Base-by-base conservation (phyloP, 176 grass and related monocot genomes). In the Oryza nivara region DNA sequence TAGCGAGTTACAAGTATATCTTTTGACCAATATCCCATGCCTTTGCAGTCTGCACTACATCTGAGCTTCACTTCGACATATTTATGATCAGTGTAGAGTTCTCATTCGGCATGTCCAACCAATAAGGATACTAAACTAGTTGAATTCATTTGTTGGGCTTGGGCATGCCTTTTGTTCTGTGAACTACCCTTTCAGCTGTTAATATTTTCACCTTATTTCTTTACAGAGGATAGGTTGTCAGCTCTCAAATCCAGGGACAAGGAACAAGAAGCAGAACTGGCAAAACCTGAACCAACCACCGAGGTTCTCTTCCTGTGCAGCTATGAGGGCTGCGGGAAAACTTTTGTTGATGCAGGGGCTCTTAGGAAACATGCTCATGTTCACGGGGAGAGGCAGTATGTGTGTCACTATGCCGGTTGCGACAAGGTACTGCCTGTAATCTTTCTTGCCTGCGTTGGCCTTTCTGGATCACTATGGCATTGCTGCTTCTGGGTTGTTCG, bases 241-340 rank as follows among this genome's bases (percentile, higher is more conserved):
- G 84, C 96, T 89, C 73, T 99, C 34, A 92, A 78, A 85, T 84
- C 86, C 34, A 96, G 89, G 74, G 77, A 74, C 48, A 94, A 88
- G 78, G 81, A 92, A 77, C 81, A 86, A 38, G 93, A 73, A 25
- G 73, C 35, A 64, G 86, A 94, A 75, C 70, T 75, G 67, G 71
- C 82, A 47, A 94, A 88, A 26, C 75, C 89, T 9, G 91, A 96
- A 69, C 93, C 86, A 9, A 87, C 88, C 76, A 95, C 91, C 1
- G 96, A 99, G 72, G 83, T 93, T 76, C 93, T 99, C 46, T 99
- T 96, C 84, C 83, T 99, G 32, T 99, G 96, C 77, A 99, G 86
- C 82, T 99, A 91, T 30, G 96, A 94, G 65, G 91, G 93, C 71
- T 99, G 91, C 5, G 89, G 91, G 64, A 96, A 92, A 81, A 93